A percentile compares a stretch with the other conserved stretches of the same genome.
Evolutionary conservation across 768 basidiomycete genomes (phyloP).

Genomic region (Psilocybe subaeruginosa): DNA sequence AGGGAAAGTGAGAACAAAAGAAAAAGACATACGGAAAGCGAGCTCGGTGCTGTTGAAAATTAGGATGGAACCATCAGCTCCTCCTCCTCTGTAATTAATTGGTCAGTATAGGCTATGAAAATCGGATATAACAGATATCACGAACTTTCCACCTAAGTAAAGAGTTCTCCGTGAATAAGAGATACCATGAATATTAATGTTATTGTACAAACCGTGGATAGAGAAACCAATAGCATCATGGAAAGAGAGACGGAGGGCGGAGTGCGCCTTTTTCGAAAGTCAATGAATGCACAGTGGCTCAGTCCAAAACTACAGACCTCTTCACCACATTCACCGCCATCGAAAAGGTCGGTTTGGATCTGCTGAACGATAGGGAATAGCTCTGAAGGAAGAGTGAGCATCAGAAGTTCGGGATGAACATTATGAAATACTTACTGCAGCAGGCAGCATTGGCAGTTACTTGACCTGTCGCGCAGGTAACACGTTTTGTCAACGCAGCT

Average conservation of each 20-base stretch:
- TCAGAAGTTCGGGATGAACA: neutral
- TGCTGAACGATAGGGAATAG: conserved; percentile 25
- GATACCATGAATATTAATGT: neutral
- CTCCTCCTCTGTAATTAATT: conserved; percentile 22
- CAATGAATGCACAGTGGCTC: neutral
- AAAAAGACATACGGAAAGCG: conserved; percentile 21
- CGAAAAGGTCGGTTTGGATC: conserved; percentile 33
- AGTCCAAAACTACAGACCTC: conserved; percentile 19
- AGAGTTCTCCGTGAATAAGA: neutral
- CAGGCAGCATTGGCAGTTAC: conserved; percentile 20
- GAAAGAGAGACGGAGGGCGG: conserved; percentile 21
- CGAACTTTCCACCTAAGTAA: conserved; percentile 9
- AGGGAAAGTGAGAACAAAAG: neutral
- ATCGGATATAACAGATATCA: neutral
- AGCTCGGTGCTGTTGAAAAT: conserved; percentile 27
- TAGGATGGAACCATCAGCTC: conserved; percentile 33
- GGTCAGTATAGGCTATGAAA: neutral
- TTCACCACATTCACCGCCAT: conserved; percentile 34
- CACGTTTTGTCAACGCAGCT: conserved; percentile 22
- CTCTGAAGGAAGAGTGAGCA: neutral
- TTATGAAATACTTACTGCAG: conserved; percentile 12
- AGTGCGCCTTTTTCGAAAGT: conserved; percentile 11
- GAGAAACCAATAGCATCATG: conserved; percentile 23
- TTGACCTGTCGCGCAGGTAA: conserved; percentile 25
- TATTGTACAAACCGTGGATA: conserved; percentile 18